Conservation (phyloP, 202 grass and related monocot genomes). For the Zoysia matrella region DNA sequence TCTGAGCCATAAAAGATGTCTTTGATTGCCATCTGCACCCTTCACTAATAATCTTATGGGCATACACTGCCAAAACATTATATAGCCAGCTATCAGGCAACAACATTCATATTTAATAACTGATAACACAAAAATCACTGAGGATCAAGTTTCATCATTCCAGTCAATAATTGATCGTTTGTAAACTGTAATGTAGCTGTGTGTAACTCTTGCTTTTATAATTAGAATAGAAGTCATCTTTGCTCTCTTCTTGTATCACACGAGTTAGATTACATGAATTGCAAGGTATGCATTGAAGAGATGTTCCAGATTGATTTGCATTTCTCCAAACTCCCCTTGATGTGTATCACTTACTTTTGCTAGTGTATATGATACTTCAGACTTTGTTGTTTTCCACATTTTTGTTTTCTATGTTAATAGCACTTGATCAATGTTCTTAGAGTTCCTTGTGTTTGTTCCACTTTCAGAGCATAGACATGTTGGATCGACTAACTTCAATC, state of each 20-base stretch:
- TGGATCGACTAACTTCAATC: conserved; percentile 88
- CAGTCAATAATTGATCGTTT: neutral
- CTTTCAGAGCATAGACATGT: conserved; percentile 84
- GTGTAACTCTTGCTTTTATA: conserved; percentile 11
- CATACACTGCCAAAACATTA: neutral
- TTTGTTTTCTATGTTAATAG: neutral
- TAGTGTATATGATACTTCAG: too few species aligned
- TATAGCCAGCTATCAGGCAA: conserved; percentile 1
- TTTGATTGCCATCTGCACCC: neutral
- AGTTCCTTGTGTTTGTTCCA: conserved; percentile 36
- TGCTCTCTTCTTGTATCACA: neutral
- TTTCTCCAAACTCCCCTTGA: conserved; percentile 14
- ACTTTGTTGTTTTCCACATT: conserved; percentile 11
- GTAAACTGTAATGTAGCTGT: neutral
- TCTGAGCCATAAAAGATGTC: conserved; percentile 12
- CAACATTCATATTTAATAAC: neutral
- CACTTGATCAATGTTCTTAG: conserved; percentile 26
- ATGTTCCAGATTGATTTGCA: neutral
- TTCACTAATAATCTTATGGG: conserved; percentile 6
- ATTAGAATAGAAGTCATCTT: neutral
- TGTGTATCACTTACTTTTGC: too few species aligned
- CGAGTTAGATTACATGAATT: too few species aligned
- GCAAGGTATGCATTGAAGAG: neutral
- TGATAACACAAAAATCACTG: conserved; percentile 16
- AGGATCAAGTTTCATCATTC: neutral